Evolutionary conservation across 2,329 filamentous ascomycete species (phyloP), one percentile per base, ranked within the genome.

Genomic region (Penicillium sp.): DNA sequence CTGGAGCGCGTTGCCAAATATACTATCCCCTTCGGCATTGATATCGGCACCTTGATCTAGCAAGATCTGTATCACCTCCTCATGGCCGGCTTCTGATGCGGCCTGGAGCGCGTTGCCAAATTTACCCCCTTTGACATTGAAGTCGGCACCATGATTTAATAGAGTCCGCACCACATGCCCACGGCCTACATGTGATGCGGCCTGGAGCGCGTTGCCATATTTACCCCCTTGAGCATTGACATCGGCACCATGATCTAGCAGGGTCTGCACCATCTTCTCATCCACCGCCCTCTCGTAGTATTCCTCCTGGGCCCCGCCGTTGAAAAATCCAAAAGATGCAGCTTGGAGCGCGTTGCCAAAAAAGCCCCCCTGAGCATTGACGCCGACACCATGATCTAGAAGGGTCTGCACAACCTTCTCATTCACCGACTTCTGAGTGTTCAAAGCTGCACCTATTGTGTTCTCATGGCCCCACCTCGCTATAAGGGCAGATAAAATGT

Each of bases 31-130:
- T 24, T 32, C 26, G 2, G 39, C 18, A 24, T 55, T 57, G 11
- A 57, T 20, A 7, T 53, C 34, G 18, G 57, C 53, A n/a, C 53
- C 35, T 22, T 8, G 32, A 24, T 56, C 49, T 6, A 59, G 13
- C 8, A 58, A n/a, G 2, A 32, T 40, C 16, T 44, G 44, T 3
- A 50, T 50, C 1, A 53, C 5, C 10, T 29, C 10, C 9, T 29
- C 26, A 2, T 54, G n/a, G 14, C 48, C 56, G 5, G 5, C 1
- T 11, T 3, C 8, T 22, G 53, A 22, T 26, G 53, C 54, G 4
- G 44, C 50, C 37, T 53, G 46, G 37, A 57, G 50, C 14, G 54
- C 26, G 39, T 45, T 55, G 10, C 34, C 47, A 2, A 14, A 39
- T 0, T 1, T 8, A 29, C 26, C 26, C 0, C 8, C 26, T 29